These are phyloP conservation scores for Dictyostelium intermedium DNA, from an alignment of 78 protist species.

Conservation along the genomic window DNA sequence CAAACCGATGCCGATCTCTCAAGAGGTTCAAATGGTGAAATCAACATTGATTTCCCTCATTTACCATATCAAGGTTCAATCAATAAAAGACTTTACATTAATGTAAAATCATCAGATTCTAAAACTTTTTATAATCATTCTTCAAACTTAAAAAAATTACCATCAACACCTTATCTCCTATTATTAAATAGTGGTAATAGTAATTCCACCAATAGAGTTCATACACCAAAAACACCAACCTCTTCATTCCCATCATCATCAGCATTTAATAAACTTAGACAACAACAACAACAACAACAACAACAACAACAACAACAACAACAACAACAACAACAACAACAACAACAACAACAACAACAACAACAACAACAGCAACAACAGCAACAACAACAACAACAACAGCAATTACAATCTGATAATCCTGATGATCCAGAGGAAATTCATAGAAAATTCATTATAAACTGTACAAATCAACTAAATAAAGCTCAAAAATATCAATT, in stretches of 20 bases:
- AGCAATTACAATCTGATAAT: not conserved
- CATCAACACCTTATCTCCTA: not conserved
- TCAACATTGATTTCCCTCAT: slow-evolving; percentile 34
- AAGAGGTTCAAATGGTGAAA: slow-evolving; percentile 36
- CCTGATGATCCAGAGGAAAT: not conserved
- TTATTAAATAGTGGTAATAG: not conserved
- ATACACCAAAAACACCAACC: slow-evolving; percentile 4
- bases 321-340: not conserved
- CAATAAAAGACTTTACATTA: slow-evolving; percentile 15
- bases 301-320: not conserved
- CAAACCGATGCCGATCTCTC: slow-evolving; percentile 64
- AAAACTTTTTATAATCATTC: slow-evolving; percentile 45
- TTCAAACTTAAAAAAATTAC: not conserved
- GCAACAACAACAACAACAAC: not conserved
- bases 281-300: not conserved
- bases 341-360: not conserved
- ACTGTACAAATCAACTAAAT: slow-evolving; percentile 50
- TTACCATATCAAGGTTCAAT: slow-evolving; percentile 29
- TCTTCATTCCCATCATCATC: slow-evolving; percentile 14
- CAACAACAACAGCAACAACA: not conserved
- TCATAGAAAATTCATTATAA: not conserved
- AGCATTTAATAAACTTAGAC: not conserved
- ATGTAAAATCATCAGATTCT: slow-evolving; percentile 61
- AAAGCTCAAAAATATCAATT: slow-evolving; percentile 69
- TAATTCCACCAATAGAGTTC: not conserved